Evolutionary conservation across 2,329 filamentous ascomycete species (phyloP), one percentile per base, ranked within the genome.

Genomic region (Juglanconis juglandina): DNA sequence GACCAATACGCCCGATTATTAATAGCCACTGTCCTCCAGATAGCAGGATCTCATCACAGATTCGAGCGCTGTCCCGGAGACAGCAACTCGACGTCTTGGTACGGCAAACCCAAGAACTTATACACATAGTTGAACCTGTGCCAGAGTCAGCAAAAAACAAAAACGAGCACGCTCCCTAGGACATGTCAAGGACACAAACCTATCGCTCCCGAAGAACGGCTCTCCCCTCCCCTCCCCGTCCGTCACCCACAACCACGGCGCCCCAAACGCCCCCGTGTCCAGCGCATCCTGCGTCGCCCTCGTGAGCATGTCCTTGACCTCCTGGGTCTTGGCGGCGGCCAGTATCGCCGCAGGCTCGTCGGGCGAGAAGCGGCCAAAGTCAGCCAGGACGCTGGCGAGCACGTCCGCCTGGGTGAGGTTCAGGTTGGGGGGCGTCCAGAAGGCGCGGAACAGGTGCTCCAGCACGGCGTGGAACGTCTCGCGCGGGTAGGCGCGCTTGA

Each of bases 161-260:
- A 24, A 24, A 24, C 24, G 24, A 14, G 10, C 14, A 6, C 14
- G 5, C 17, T 17, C 57, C 30, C 5, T 17, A 14, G n/a, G n/a
- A 13, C 32, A 9, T 14, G 1, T 5, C 11, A 37, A 30, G 13
- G 48, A 6, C 53, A 73, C 73, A 62, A 70, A 81, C 83, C 85
- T 77, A 74, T 93, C 90, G 73, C 88, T 92, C 3, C 90, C 90
- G 73, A 93, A 93, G 70, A 92, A 91, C 0, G 87, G 84, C 75
- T 90, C 86, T 53, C 79, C 79, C 59, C 79, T 72, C 0, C 87
- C 87, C 63, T 81, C 71, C 1, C 69, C 71, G 66, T 88, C 85
- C 17, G 77, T 80, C 3, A 87, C 89, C 81, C 86, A 87, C 62
- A 90, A 78, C 90, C 90, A 94, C 1, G 91, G 91, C 53, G 86